These are phyloP conservation scores for Lonicera japonica DNA, from an alignment of 129 eudicot species.

Conservation along the genomic window DNA sequence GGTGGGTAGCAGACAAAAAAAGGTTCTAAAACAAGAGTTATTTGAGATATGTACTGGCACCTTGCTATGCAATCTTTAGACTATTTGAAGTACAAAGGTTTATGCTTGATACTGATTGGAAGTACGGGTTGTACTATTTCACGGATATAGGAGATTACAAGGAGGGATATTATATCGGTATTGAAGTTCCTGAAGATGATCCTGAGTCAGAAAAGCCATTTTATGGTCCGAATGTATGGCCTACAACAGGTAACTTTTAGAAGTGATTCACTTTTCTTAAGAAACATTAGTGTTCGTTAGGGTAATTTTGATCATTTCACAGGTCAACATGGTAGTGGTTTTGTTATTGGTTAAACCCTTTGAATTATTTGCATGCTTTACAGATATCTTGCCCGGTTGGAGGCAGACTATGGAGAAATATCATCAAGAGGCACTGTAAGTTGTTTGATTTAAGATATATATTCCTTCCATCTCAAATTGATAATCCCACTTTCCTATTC, in stretches of 20 bases:
- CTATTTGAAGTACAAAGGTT: no score
- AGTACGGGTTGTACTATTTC: not conserved
- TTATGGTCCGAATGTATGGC: conserved; percentile 81
- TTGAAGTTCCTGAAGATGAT: conserved; percentile 78
- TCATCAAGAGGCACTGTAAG: conserved; percentile 78
- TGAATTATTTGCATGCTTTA: conserved; percentile 10
- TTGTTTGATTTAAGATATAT: no score
- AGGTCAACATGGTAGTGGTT: not conserved
- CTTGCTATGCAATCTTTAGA: no score
- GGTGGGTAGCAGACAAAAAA: no score
- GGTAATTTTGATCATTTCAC: not conserved
- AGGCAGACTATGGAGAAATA: conserved; percentile 88
- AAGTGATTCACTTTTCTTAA: no score
- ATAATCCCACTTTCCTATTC: no score
- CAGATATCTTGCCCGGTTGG: conserved; percentile 79
- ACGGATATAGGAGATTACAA: conserved; percentile 64
- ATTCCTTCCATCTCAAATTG: no score
- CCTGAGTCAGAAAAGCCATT: conserved; percentile 61
- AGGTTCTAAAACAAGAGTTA: no score
- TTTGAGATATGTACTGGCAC: no score
- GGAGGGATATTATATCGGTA: conserved; percentile 91
- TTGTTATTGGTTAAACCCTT: no score
- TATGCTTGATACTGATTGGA: not conserved
- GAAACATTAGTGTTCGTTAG: not conserved
- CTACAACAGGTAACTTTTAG: conserved; percentile 46